Evolutionary conservation across 768 basidiomycete genomes (phyloP).

Genomic region (Leucocoprinus sp.): DNA sequence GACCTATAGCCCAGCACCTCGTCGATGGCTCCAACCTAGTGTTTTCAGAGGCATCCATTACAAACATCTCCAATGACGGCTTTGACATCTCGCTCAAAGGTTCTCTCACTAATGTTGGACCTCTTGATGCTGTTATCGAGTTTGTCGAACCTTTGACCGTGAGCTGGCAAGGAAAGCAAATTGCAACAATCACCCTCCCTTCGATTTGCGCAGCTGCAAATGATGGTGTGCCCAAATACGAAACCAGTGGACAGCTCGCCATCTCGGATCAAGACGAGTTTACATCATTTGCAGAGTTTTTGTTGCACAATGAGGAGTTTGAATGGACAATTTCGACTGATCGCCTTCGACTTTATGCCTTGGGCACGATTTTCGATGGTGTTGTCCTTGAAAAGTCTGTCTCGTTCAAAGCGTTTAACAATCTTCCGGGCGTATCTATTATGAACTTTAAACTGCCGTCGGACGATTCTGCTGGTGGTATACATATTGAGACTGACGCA

Average conservation of each 20-base stretch:
- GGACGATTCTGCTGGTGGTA: constrained; percentile 62
- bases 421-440: constrained; percentile 62
- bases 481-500: constrained; percentile 61
- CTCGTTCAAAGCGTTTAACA: constrained; percentile 63
- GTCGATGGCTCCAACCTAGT: constrained; percentile 47
- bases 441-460: constrained; percentile 63
- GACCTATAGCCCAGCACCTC: constrained; percentile 55
- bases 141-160: constrained; percentile 61
- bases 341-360: constrained; percentile 53
- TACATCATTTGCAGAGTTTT: constrained; percentile 55
- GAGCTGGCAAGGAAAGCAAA: constrained; percentile 55
- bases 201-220: constrained; percentile 64
- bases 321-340: constrained; percentile 64
- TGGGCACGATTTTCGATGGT: constrained; percentile 62
- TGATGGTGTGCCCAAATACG: constrained; percentile 56
- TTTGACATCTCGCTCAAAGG: constrained; percentile 56
- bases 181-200: constrained; percentile 57
- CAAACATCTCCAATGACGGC: constrained; percentile 48
- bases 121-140: constrained; percentile 60
- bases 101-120: constrained; percentile 54
- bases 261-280: constrained; percentile 52
- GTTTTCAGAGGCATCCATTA: constrained; percentile 54
- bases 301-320: constrained; percentile 58
- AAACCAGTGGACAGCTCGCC: constrained; percentile 39
- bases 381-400: constrained; percentile 53